Evolutionary conservation across 2,329 filamentous ascomycete species (phyloP), one percentile per base, ranked within the genome.

Genomic region (Chaetomiaceae sp.): DNA sequence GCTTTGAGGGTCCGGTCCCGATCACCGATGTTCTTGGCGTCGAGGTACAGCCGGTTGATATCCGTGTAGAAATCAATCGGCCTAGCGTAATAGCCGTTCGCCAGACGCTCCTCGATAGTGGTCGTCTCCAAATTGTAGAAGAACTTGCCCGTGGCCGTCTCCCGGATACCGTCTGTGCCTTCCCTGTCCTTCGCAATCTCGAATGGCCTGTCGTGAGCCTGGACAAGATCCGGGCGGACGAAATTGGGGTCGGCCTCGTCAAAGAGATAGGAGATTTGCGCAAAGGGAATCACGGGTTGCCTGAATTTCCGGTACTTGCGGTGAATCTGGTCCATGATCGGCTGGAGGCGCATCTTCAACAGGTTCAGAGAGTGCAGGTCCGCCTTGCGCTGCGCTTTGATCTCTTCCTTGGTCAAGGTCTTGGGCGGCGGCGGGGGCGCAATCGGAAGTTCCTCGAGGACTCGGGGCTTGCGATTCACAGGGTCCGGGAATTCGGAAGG

Each of bases 241-340:
- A 74, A 81, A 60, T 81, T 81, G 9, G 90, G 89, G 58, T 96
- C 84, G 33, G 84, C 79, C 65, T 97, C 92, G 23, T 89, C 83
- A 62, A 89, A 88, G 1, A 97, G 75, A 65, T 97, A 96, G 17
- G 83, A 77, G 53, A 95, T 89, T 57, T 84, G 79, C 10, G 70
- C 68, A 45, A 88, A 83, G 2, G 88, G 82, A 54, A 99, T 85
- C 37, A 89, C 81, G 1, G 89, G 85, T 49, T 83, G 82, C 54
- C 90, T 81, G 70, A 97, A 97, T 59, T 89, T 89, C 65, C 86
- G 88, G 71, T 96, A 95, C 65, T 87, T 90, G 55, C 78, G 77
- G 67, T 95, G 93, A 65, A 99, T 89, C 69, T 96, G 89, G 60
- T 99, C 92, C 90, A 99, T 96, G 59, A 97, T 89, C 2, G 89